Conservation (phyloP, 1,139 yeast species). For the Yamadazyma dushanensis region DNA sequence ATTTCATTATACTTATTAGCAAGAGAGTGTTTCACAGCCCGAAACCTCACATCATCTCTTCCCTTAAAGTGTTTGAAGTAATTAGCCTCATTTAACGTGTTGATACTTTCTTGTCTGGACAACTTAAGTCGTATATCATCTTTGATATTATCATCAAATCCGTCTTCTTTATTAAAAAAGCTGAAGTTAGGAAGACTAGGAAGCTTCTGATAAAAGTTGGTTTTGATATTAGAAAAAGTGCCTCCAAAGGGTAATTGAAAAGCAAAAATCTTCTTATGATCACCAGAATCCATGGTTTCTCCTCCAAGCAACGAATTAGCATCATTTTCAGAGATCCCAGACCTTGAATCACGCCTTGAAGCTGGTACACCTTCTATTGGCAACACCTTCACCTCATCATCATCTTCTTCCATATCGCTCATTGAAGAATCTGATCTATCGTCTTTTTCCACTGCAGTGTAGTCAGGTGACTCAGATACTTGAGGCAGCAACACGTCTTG, state of each 20-base stretch:
- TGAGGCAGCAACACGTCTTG: too few species aligned
- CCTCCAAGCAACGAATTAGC: conserved; percentile 47
- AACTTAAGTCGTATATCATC: conserved; percentile 46
- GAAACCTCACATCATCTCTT: conserved; percentile 62
- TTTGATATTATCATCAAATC: conserved; percentile 19
- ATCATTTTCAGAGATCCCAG: conserved; percentile 25
- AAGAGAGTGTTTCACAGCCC: conserved; percentile 67
- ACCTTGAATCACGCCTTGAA: background rate
- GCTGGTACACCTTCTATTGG: background rate
- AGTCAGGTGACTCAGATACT: too few species aligned
- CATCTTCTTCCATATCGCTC: background rate
- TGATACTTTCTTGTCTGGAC: conserved; percentile 55
- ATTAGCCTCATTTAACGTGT: conserved; percentile 64
- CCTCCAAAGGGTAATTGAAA: conserved; percentile 44
- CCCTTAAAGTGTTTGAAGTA: conserved; percentile 57
- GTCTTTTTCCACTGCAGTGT: too few species aligned
- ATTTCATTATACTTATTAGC: conserved; percentile 49
- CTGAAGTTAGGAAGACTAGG: conserved; percentile 22
- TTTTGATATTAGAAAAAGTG: conserved; percentile 24
- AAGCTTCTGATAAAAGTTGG: conserved; percentile 22
- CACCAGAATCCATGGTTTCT: conserved; percentile 19
- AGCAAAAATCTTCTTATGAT: conserved; percentile 35
- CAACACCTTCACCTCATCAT: background rate
- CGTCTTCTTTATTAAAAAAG: conserved; percentile 18
- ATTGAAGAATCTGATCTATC: background rate